These are phyloP conservation scores for Clonostachys rhizophaga DNA, from an alignment of 2,329 filamentous ascomycete genomes.

Conservation along the genomic window DNA sequence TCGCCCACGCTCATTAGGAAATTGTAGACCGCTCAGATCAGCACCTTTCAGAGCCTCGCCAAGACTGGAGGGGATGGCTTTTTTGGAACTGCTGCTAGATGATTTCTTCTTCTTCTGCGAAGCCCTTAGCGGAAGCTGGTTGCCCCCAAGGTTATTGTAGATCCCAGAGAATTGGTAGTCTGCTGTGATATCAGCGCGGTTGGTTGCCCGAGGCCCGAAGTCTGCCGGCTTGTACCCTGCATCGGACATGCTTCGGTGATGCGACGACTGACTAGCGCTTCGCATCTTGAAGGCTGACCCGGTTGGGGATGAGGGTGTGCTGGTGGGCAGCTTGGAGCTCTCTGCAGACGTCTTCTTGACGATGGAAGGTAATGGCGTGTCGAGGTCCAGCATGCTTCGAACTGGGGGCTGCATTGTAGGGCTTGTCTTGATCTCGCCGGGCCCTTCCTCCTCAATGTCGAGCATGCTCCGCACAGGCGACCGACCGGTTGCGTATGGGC, in stretches of 20 bases:
- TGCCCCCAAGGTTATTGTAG: conserved; percentile 19
- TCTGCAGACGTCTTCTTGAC: conserved; percentile 12
- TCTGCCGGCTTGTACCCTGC: conserved; percentile 39
- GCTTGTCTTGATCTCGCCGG: conserved; percentile 11
- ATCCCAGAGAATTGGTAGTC: conserved; percentile 61
- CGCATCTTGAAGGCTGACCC: conserved; percentile 9
- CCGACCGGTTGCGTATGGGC: conserved; percentile 51
- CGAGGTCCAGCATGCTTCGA: conserved; percentile 59
- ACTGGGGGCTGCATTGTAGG: conserved; percentile 47
- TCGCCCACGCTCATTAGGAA: conserved; percentile 39
- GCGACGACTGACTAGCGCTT: conserved; percentile 11
- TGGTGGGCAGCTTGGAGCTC: conserved; percentile 24
- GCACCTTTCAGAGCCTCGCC: conserved; percentile 48
- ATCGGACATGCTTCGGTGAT: conserved; percentile 51
- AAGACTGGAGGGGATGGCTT: conserved; percentile 25
- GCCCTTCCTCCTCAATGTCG: conserved; percentile 44
- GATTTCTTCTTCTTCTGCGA: conserved; percentile 29
- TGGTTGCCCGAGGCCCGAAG: conserved; percentile 28
- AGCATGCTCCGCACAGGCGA: conserved; percentile 69
- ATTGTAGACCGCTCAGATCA: conserved; percentile 43
- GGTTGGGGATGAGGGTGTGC: conserved; percentile 16
- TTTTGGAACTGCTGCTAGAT: conserved; percentile 16
- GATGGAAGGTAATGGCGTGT: conserved; percentile 24
- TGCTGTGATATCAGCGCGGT: conserved; percentile 29
- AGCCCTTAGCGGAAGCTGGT: conserved; percentile 44